Evolutionary conservation across 1,284 basidiomycete species (phyloP), one percentile per base, ranked within the genome.

Genomic region (Cryptococcus sp.): DNA sequence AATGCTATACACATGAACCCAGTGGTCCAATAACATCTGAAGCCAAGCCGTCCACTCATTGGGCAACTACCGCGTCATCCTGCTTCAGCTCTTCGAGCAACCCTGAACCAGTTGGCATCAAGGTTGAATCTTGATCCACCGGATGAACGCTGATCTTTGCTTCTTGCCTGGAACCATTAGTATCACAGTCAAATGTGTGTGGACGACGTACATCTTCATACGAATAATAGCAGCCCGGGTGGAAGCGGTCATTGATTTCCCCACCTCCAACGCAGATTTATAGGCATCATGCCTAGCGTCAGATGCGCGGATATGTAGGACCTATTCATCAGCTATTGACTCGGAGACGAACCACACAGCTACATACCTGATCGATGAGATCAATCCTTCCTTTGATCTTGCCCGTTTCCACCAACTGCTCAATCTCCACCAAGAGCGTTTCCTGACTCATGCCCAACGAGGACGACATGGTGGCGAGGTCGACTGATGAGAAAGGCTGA

Each of bases 321-420:
- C 57, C 61, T 67, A 44, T 28, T 22, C 41, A 44, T 28, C 18
- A 22, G 41, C 37, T 49, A 2, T 19, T 3, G 31, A 39, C 46
- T 3, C n/a, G 2, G 2, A 4, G 46, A n/a, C 34, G 9, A 16
- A 3, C 23, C 18, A 45, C 3, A 19, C 3, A n/a, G n/a, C n/a
- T n/a, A 60, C 63, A 54, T 37, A 66, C 64, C 25, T 53, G 52
- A 56, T 70, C 70, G 18, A 73, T 68, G 18, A 71, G 59, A 52
- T 73, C 70, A 19, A 73, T 61, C 45, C 57, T 61, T n/a, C 63
- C 69, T 13, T 55, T 49, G 24, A 73, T 63, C 24, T 52, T 50
- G 10, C 61, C 57, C 0, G 45, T 41, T 46, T 55, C 53, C n/a
- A 70, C 61, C 22, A 73, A 50, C 4, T 10, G 21, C 45, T 66